A percentile compares a stretch with the other conserved stretches of the same genome.
phyloP scores from a whole-genome alignment of 768 basidiomycete genomes.

The Rhizopogon salebrosus region DNA sequence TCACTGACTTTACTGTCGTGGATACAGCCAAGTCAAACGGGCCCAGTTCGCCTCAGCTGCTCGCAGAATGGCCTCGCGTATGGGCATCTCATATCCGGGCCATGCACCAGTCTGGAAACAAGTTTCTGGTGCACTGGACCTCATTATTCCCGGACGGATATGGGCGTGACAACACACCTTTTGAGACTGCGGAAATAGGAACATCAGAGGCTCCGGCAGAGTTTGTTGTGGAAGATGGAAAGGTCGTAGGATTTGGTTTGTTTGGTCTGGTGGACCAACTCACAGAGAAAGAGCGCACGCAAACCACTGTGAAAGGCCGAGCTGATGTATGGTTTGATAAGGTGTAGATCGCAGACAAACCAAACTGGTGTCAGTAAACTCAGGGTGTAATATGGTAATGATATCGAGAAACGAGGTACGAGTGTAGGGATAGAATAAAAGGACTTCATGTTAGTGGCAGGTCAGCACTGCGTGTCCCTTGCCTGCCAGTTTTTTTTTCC shows the following conservation, averaged over 20 bases:
- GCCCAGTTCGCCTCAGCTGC: slow-evolving; percentile 12
- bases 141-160: slow-evolving; percentile 33
- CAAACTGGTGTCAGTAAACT: neutral
- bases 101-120: slow-evolving; percentile 10
- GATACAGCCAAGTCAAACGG: slow-evolving; percentile 10
- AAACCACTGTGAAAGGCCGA: slow-evolving; percentile 16
- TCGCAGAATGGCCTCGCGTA: slow-evolving; percentile 27
- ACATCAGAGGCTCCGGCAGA: slow-evolving; percentile 5
- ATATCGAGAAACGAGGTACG: no score
- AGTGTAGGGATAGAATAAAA: no score
- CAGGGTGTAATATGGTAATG: no score
- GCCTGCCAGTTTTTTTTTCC: no score
- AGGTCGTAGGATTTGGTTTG: slow-evolving; percentile 26
- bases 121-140: slow-evolving; percentile 18
- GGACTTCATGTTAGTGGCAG: no score
- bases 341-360: neutral
- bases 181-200: slow-evolving; percentile 12
- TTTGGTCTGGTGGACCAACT: slow-evolving; percentile 9
- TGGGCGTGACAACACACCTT: slow-evolving; percentile 31
- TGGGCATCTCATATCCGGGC: slow-evolving; percentile 36
- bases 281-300: slow-evolving; percentile 18
- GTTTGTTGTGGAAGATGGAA: slow-evolving; percentile 21
- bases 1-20: slow-evolving; percentile 22
- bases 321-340: slow-evolving; percentile 29
- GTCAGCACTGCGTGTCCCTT: no score